Evolutionary conservation across 495 filamentous ascomycete genomes (phyloP), one percentile per base, ranked within the genome.

Genomic region (Talaromyces wortmannii): DNA sequence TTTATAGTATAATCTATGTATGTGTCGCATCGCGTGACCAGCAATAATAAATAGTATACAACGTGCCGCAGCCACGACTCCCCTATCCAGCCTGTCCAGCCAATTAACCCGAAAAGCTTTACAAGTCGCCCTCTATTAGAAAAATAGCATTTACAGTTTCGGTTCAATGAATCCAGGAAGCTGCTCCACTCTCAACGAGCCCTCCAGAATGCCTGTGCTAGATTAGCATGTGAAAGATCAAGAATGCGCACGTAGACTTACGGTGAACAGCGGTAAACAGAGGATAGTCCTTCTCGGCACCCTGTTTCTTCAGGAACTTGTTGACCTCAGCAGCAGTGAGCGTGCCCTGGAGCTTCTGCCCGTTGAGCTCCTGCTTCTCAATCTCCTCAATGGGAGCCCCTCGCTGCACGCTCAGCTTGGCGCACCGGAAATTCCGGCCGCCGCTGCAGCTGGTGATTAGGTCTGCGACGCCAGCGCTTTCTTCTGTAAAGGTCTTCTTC

Each of bases 261-360:
- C 74, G 71, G 57, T 90, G 84, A 32, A 96, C 91, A 15, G 88
- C 87, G 52, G 88, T 96, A 60, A 99, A 90, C 31, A 99, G 70
- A 42, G 95, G 95, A 64, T 94, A 99, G 44, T 95, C 88, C 18
- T 83, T 71, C 72, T 95, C 91, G 58, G 82, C 73, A 5, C 83
- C 85, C 61, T 85, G 81, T 48, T 81, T 82, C 73, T 86, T 89
- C 68, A 99, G 69, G 69, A 97, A 97, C 45, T 72, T 79, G 74
- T 92, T 87, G 15, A 99, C 92, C 67, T 99, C 95, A 47, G 81
- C 81, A 16, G 94, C 89, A 36, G 95, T 99, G 63, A 85, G 84
- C 6, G 89, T 96, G 15, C 95, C 95, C 69, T 97, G 95, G 59
- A 99, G 73, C 75, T 91, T 96, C 79, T 99, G 95, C 32, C 95